Base-by-base conservation (phyloP, 352 stramenopile species). In the Phytophthora sojae region DNA sequence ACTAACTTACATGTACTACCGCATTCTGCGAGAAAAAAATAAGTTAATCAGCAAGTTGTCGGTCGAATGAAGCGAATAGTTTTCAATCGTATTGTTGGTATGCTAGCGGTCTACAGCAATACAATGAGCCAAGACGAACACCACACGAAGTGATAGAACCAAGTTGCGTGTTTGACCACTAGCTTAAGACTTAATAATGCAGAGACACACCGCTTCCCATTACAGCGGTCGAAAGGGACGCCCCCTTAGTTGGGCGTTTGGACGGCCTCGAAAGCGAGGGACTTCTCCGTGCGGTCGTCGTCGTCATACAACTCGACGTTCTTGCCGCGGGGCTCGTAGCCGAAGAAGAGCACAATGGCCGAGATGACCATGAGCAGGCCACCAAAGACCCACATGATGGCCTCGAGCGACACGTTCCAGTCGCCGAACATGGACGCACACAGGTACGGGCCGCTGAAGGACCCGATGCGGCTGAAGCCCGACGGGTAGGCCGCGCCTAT, bases 341-440 rank as follows among this genome's bases (percentile, higher is more conserved):
- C 86, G 54, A 93, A 91, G 39, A 85, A 32, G 3, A 89, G 53
- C 42, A 90, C 77, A 29, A 87, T 73, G 21, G 67, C 51, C 14
- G 79, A 77, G n/a, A 91, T 72, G 12, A 91, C 67, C 50, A 91
- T 65, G n/a, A 93, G 62, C 25, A 91, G 69, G 37, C 80, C 83
- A 19, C 81, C 86, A 30, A 89, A 92, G 37, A 92, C 55, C 82
- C 84, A 92, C 79, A 91, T 88, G 67, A 94, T 91, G 14, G 62
- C 74, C 49, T 87, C 50, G n/a, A 90, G 70, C 35, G 82, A 86
- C 37, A 90, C 64, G 21, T 77, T 78, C 84, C 84, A 92, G 29
- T 72, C 60, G 11, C 56, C 53, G 53, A 92, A 81, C 84, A 94
- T 91, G 69, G 82, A 79, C 29, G 62, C 68, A 50, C 82, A 87